phyloP scores from a whole-genome alignment of 2,329 filamentous ascomycete genomes.

The Clonostachys chloroleuca region DNA sequence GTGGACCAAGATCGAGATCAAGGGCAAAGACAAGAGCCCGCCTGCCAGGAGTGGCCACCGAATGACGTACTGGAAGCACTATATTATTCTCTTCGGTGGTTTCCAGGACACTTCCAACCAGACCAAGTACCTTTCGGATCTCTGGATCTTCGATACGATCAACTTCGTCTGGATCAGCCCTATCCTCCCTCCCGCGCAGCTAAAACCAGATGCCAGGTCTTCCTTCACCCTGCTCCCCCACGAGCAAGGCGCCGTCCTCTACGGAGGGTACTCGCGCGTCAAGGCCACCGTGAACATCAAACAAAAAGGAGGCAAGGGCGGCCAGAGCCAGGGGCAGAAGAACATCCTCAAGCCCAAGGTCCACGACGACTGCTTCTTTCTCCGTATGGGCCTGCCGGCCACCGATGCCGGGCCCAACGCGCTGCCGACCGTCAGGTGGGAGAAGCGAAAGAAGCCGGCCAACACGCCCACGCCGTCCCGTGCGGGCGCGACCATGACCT shows the following conservation, averaged over 20 bases:
- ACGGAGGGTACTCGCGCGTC: conserved; percentile 89
- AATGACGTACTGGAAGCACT: conserved; percentile 97
- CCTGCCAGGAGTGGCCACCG: conserved; percentile 86
- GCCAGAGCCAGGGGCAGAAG: conserved; percentile 55
- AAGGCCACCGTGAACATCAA: conserved; percentile 67
- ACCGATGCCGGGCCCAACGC: conserved; percentile 61
- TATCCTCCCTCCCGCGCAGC: conserved; percentile 67
- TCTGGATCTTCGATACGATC: conserved; percentile 93
- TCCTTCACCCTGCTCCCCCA: conserved; percentile 91
- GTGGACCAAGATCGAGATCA: conserved; percentile 83
- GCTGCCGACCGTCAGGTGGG: conserved; percentile 78
- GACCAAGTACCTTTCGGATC: conserved; percentile 87
- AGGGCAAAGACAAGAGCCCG: conserved; percentile 72
- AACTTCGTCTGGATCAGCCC: conserved; percentile 83
- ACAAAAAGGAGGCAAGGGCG: conserved; percentile 46
- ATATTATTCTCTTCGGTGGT: conserved; percentile 90
- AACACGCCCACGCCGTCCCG: conserved; percentile 81
- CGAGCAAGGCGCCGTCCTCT: conserved; percentile 84
- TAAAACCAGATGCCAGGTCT: conserved; percentile 86
- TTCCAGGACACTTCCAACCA: conserved; percentile 96
- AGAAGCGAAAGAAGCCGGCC: conserved; percentile 85
- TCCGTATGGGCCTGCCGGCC: conserved; percentile 72
- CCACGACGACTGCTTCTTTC: conserved; percentile 92
- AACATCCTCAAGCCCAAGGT: conserved; percentile 82
- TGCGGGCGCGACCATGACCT: conserved; percentile 89